phyloP scores from a whole-genome alignment of 208 protist genomes.

The Trypanosoma rangeli region DNA sequence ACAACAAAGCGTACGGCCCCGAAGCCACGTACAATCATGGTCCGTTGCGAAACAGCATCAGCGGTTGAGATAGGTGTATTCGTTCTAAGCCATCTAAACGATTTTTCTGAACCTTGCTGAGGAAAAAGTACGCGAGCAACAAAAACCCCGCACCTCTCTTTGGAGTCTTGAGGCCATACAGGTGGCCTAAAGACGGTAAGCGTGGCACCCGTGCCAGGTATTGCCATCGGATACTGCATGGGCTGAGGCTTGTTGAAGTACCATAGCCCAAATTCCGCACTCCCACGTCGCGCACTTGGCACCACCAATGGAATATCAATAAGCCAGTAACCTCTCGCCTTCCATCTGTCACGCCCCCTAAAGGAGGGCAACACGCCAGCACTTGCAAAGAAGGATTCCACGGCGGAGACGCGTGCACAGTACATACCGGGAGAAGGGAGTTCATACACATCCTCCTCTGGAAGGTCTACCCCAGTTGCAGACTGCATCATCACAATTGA shows the following conservation, averaged over 20 bases:
- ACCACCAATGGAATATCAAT: conserved; percentile 19
- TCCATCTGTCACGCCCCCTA: not conserved
- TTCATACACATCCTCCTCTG: not conserved
- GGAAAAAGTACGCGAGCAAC: conserved; percentile 13
- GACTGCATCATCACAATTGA: conserved; percentile 1
- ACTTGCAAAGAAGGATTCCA: not conserved
- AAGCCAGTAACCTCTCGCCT: not conserved
- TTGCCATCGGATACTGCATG: conserved; percentile 11
- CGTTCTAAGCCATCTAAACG: conserved; percentile 13
- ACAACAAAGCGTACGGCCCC: conserved; percentile 19
- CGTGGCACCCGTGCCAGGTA: not conserved
- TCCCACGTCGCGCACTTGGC: conserved; percentile 1
- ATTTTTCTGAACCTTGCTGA: not conserved
- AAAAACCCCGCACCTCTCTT: conserved; percentile 5
- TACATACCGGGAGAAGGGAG: conserved; percentile 14
- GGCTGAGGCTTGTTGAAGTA: conserved; percentile 8
- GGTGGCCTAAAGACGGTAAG: conserved; percentile 15
- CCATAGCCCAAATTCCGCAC: conserved; percentile 27
- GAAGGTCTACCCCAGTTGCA: not conserved
- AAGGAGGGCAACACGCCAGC: not conserved
- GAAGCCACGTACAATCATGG: conserved; percentile 28
- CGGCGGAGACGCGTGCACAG: conserved; percentile 10
- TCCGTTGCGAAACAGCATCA: not conserved
- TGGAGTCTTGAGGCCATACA: conserved; percentile 11
- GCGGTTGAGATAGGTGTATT: conserved; percentile 10